phyloP scores from a whole-genome alignment of 2,329 filamentous ascomycete genomes.

The Aspergillus fumigatiaffinis region DNA sequence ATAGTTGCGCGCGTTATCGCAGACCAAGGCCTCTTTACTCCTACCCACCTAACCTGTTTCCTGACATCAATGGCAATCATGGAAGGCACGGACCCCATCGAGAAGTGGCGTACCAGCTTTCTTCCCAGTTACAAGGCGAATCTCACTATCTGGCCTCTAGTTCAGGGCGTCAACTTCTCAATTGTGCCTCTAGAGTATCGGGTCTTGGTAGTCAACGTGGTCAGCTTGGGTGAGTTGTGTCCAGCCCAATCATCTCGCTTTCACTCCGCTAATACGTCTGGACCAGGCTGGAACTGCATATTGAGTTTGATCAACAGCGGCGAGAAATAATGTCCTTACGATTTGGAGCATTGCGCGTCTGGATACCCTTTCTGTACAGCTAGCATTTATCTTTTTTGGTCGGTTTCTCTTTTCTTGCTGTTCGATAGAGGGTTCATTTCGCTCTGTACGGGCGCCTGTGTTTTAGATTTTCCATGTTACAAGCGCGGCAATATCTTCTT shows the following conservation, averaged over 20 bases:
- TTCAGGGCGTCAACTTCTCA: constrained; percentile 84
- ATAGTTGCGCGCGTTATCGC: constrained; percentile 72
- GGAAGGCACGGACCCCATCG: constrained; percentile 62
- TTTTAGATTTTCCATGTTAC: background rate
- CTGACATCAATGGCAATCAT: constrained; percentile 78
- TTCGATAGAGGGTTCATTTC: constrained; percentile 5
- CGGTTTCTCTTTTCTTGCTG: constrained; percentile 3
- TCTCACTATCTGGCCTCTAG: constrained; percentile 81
- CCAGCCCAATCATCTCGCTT: background rate
- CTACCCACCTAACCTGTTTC: constrained; percentile 78
- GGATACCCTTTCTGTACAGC: constrained; percentile 16
- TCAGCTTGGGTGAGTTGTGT: constrained; percentile 59
- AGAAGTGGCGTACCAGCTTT: constrained; percentile 72
- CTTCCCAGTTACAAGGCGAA: constrained; percentile 71
- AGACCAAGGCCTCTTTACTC: constrained; percentile 81
- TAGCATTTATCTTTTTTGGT: constrained; percentile 9
- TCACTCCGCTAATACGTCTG: constrained; percentile 11
- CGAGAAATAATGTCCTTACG: constrained; percentile 25
- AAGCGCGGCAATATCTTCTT: background rate
- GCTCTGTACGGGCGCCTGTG: background rate
- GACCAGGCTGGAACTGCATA: constrained; percentile 56
- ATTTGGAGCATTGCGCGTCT: constrained; percentile 33
- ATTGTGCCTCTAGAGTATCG: constrained; percentile 79
- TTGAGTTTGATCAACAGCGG: constrained; percentile 53
- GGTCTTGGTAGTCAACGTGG: constrained; percentile 79